Percentiles rank a stretch among this genome's conserved stretches.
Evolutionary conservation across 163 green algal genomes (phyloP).

Genomic region (Chlorella variabilis): DNA sequence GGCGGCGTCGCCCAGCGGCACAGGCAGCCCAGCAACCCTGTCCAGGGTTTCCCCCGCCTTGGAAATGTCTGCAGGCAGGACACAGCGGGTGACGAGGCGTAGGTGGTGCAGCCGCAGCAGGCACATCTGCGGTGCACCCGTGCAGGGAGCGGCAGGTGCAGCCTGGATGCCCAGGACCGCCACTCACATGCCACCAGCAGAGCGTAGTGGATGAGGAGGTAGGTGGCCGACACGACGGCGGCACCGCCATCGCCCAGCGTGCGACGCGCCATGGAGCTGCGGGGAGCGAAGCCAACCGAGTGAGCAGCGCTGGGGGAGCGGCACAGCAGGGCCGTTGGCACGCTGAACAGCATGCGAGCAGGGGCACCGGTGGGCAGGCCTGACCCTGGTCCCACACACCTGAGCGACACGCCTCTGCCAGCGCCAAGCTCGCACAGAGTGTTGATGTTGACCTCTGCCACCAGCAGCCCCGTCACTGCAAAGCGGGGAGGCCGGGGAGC

Average conservation of each 20-base stretch:
- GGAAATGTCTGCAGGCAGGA: constrained; percentile 45
- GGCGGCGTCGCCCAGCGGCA: not conserved
- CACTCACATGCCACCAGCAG: constrained; percentile 77
- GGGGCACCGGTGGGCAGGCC: no score
- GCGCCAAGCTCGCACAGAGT: constrained; percentile 56
- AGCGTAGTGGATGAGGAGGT: constrained; percentile 81
- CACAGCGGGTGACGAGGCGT: not conserved
- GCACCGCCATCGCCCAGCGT: constrained; percentile 70
- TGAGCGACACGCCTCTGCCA: constrained; percentile 58
- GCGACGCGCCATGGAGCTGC: constrained; percentile 67
- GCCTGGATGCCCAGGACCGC: not conserved
- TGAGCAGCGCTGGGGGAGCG: no score
- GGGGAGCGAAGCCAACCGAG: no score
- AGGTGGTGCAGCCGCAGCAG: no score
- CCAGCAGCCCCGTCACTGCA: constrained; percentile 56
- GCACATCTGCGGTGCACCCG: no score
- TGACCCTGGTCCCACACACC: not conserved
- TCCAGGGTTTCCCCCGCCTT: constrained; percentile 54
- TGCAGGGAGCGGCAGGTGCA: no score
- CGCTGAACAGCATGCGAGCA: not conserved
- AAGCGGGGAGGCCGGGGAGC: not conserved
- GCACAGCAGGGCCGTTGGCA: no score
- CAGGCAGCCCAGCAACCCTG: constrained; percentile 25
- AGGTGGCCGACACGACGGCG: constrained; percentile 36
- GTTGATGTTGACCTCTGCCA: constrained; percentile 68